These are phyloP conservation scores for Entomortierella parvispora DNA, from an alignment of 192 early-diverging fungal genomes.

Conservation along the genomic window DNA sequence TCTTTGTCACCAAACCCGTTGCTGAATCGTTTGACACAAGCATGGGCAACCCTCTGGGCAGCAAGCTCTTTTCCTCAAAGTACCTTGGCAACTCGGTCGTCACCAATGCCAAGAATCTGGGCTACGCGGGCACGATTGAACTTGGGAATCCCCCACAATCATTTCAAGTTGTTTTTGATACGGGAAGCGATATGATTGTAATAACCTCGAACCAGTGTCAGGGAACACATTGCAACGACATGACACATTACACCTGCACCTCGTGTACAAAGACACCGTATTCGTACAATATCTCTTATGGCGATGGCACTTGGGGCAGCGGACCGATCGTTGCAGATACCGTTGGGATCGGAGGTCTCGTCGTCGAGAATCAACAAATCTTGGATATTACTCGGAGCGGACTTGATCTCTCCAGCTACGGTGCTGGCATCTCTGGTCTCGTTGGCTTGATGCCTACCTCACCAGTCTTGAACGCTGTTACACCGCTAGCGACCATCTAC, in stretches of 20 bases:
- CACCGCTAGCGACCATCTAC: constrained; percentile 11
- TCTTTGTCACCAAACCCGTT: constrained; percentile 11
- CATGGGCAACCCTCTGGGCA: background rate
- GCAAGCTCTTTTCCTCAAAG: constrained; percentile 16
- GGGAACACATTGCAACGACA: constrained; percentile 20
- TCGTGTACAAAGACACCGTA: constrained; percentile 27
- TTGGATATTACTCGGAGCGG: constrained; percentile 18
- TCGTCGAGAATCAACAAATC: constrained; percentile 21
- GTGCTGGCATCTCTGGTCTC: constrained; percentile 18
- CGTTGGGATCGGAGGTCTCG: constrained; percentile 15
- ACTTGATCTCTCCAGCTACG: constrained; percentile 18
- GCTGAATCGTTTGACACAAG: constrained; percentile 3
- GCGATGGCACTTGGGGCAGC: constrained; percentile 25
- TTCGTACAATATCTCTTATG: constrained; percentile 27
- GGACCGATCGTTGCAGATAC: constrained; percentile 21
- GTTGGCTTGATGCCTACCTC: constrained; percentile 22
- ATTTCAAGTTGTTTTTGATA: constrained; percentile 90
- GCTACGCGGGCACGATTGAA: constrained; percentile 89
- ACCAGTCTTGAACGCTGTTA: constrained; percentile 13
- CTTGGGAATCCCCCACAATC: constrained; percentile 87
- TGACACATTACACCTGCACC: constrained; percentile 20
- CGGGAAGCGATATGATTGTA: constrained; percentile 61
- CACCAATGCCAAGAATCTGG: constrained; percentile 33
- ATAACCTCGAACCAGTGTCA: constrained; percentile 25
- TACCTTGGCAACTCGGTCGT: constrained; percentile 16